Evolutionary conservation across 768 basidiomycete species (phyloP), one percentile per base, ranked within the genome.

Genomic region (Hericium rajendrae): DNA sequence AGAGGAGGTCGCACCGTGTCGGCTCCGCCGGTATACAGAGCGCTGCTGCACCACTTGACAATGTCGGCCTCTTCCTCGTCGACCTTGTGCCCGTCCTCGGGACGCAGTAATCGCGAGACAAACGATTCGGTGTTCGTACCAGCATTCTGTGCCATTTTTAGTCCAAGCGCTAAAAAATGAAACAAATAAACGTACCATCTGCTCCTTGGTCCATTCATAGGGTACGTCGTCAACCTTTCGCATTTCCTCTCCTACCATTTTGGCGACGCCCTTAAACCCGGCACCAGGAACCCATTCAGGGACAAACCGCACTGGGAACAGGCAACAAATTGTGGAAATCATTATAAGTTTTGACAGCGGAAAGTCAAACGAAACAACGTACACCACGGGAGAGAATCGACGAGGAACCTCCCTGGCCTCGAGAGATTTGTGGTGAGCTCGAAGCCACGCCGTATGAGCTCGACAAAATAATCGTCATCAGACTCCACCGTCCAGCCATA

Each of bases 261-360:
- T 13, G 3, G 65, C 66, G 12, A 64, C 51, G 8, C 55, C 57
- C 48, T 67, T 61, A 55, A 70, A 69, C 4, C 57, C 53, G 18
- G 67, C 66, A 38, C 67, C 67, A 49, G 68, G 67, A 48, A 66
- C 63, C 68, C 68, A 69, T 41, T 59, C 58, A n/a, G 67, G 68
- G 18, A 69, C 48, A 54, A 65, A 56, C 37, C 63, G 64, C 53
- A 68, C 65, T 65, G 51, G 16, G 18, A 10, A 37, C 9, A 55
- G 10, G 40, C 51, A 32, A 41, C 39, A 20, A 24, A 26, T 16
- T 28, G 51, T n/a, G 58, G 15, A 24, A 13, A 38, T 20, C 4
- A 51, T 41, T 48, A 51, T 37, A 46, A 49, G 2, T 13, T 15
- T 4, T 37, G 53, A 57, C 48, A 11, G 43, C 26, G 0, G 8